Evolutionary conservation across 306 rosid genomes (phyloP).

Genomic region (Psophocarpus tetragonolobus): DNA sequence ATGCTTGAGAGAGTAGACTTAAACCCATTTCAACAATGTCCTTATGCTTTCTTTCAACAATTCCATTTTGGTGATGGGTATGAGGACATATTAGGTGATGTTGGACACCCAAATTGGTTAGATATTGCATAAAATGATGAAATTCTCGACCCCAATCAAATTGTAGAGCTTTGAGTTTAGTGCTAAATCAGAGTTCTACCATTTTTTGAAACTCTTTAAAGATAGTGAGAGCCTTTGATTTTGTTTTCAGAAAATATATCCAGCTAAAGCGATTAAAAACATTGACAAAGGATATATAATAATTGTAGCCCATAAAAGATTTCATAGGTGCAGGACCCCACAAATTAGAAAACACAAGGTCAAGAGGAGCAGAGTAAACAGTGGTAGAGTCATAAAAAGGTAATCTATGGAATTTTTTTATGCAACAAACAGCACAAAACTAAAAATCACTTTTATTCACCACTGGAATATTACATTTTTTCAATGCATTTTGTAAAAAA

Average conservation of each 20-base stretch:
- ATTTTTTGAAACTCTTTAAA: not conserved
- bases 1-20: not conserved
- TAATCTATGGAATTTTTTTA: too few relatives aligned
- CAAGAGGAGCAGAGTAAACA: not conserved
- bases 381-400: not conserved
- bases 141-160: not conserved
- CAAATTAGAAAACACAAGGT: not conserved
- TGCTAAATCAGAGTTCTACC: not conserved
- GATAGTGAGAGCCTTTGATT: not conserved
- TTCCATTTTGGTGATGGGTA: not conserved
- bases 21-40: not conserved
- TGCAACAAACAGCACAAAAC: not conserved
- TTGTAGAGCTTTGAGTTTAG: not conserved
- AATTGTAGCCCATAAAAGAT: not conserved
- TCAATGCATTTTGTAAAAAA: too few relatives aligned
- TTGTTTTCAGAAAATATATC: not conserved
- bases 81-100: not conserved
- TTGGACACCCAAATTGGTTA: not conserved
- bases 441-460: too few relatives aligned
- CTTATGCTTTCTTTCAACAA: not conserved
- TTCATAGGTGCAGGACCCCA: not conserved
- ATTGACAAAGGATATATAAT: not conserved
- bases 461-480: not conserved
- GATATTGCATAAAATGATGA: not conserved
- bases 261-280: not conserved